phyloP scores from a whole-genome alignment of 495 filamentous ascomycete species.

The Entonaema liquescens region DNA sequence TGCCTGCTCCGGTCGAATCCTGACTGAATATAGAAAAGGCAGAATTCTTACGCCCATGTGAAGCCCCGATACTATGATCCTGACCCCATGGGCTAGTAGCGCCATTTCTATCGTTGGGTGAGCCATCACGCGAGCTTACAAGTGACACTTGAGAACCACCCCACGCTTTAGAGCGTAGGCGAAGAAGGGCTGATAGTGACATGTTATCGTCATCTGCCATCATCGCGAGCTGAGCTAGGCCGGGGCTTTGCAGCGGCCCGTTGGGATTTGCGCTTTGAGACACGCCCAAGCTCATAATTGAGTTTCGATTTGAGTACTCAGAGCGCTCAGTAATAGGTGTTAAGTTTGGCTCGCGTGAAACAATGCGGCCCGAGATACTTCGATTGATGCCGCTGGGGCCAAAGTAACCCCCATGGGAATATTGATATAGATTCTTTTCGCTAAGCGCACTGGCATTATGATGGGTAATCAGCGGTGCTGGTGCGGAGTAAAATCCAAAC shows the following conservation, averaged over 20 bases:
- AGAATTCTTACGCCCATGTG: slow-evolving; percentile 52
- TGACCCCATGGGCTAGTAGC: slow-evolving; percentile 43
- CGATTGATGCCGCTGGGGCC: slow-evolving; percentile 73
- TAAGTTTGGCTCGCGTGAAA: slow-evolving; percentile 84
- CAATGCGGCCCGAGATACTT: slow-evolving; percentile 72
- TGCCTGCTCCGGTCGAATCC: slow-evolving; percentile 50
- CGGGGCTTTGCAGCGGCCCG: slow-evolving; percentile 61
- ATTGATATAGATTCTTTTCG: slow-evolving; percentile 59
- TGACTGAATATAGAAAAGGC: slow-evolving; percentile 51
- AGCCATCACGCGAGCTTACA: slow-evolving; percentile 68
- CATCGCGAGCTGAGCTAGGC: slow-evolving; percentile 75
- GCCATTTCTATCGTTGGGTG: slow-evolving; percentile 56
- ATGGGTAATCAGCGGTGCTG: slow-evolving; percentile 48
- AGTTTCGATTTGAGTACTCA: slow-evolving; percentile 95
- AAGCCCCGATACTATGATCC: slow-evolving; percentile 31
- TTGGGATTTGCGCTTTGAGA: slow-evolving; percentile 57
- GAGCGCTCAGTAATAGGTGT: slow-evolving; percentile 97
- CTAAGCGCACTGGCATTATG: slow-evolving; percentile 44
- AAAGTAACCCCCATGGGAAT: slow-evolving; percentile 90
- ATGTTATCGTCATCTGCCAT: slow-evolving; percentile 74
- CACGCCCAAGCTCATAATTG: slow-evolving; percentile 76
- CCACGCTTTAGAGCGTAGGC: slow-evolving; percentile 77
- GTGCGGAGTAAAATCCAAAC: slow-evolving; percentile 95
- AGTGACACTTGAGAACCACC: slow-evolving; percentile 81
- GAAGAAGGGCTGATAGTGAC: slow-evolving; percentile 74